Evolutionary conservation across 208 protist species (phyloP).

Genomic region (Trypanosoma avium): DNA sequence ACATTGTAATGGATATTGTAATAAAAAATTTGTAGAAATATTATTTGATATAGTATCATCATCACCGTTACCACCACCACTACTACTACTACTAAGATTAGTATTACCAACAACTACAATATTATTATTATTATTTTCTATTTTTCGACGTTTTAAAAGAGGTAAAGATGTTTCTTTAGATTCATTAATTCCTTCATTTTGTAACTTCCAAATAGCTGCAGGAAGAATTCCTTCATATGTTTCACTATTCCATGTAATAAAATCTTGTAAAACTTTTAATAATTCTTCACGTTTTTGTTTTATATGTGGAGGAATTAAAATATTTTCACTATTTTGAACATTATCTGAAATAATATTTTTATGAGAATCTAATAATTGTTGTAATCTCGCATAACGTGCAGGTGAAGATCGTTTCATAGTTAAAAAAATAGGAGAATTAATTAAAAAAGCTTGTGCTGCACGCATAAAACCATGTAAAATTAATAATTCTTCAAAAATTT

Average conservation of each 20-base stretch:
- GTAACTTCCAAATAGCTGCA: constrained; percentile 32
- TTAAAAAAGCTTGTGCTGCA: constrained; percentile 73
- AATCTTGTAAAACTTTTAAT: constrained; percentile 45
- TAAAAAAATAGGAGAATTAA: constrained; percentile 69
- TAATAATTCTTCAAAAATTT: constrained; percentile 81
- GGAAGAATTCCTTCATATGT: constrained; percentile 53
- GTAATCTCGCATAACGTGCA: constrained; percentile 62
- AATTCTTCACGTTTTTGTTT: constrained; percentile 38
- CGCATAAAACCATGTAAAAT: constrained; percentile 54
- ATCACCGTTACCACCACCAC: neutral
- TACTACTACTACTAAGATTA: neutral
- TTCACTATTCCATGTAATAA: constrained; percentile 48
- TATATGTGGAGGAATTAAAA: constrained; percentile 27
- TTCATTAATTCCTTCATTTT: neutral
- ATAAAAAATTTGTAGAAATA: constrained; percentile 10
- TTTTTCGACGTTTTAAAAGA: neutral
- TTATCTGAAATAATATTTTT: constrained; percentile 30
- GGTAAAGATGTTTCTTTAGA: neutral
- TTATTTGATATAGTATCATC: neutral
- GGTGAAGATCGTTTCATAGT: constrained; percentile 47
- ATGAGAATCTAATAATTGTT: constrained; percentile 50
- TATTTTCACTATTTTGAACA: neutral
- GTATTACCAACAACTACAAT: neutral
- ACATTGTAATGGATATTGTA: constrained; percentile 35
- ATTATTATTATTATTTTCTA: neutral